phyloP scores from a whole-genome alignment of 2,329 filamentous ascomycete genomes.

The Paramyrothecium sp. region DNA sequence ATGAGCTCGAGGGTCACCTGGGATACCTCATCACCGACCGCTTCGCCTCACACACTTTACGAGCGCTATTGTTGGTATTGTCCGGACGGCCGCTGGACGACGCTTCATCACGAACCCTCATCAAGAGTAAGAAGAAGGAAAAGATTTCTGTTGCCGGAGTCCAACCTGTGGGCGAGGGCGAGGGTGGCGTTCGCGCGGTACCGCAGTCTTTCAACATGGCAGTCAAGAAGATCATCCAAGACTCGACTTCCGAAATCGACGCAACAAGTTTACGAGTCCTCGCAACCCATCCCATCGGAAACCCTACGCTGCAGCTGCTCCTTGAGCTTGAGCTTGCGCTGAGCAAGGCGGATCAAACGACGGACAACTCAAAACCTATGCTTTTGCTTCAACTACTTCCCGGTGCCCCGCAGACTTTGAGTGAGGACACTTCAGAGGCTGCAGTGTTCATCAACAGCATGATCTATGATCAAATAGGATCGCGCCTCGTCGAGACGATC shows the following conservation, averaged over 20 bases:
- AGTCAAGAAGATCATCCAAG: conserved; percentile 76
- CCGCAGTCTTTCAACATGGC: conserved; percentile 77
- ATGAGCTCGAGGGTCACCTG: conserved; percentile 84
- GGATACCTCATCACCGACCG: conserved; percentile 80
- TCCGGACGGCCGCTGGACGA: conserved; percentile 79
- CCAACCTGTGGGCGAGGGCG: conserved; percentile 47
- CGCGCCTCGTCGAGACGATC: conserved; percentile 84
- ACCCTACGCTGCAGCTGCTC: conserved; percentile 88
- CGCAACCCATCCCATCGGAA: conserved; percentile 85
- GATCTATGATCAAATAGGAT: conserved; percentile 87
- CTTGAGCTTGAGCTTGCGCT: conserved; percentile 81
- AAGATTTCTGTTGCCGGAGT: conserved; percentile 64
- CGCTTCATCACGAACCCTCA: conserved; percentile 64
- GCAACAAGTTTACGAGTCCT: conserved; percentile 78
- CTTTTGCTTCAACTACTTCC: conserved; percentile 78
- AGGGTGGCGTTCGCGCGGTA: conserved; percentile 53
- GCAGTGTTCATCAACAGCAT: conserved; percentile 79
- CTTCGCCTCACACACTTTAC: conserved; percentile 88
- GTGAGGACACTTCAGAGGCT: conserved; percentile 70
- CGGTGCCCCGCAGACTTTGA: conserved; percentile 67
- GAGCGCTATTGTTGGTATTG: conserved; percentile 81
- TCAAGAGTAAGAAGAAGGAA: conserved; percentile 93
- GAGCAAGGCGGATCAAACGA: conserved; percentile 54
- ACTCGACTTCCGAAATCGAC: conserved; percentile 73
- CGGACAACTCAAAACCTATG: conserved; percentile 36